Conservation (phyloP, 768 basidiomycete species). For the Chalciporus piperatus region DNA sequence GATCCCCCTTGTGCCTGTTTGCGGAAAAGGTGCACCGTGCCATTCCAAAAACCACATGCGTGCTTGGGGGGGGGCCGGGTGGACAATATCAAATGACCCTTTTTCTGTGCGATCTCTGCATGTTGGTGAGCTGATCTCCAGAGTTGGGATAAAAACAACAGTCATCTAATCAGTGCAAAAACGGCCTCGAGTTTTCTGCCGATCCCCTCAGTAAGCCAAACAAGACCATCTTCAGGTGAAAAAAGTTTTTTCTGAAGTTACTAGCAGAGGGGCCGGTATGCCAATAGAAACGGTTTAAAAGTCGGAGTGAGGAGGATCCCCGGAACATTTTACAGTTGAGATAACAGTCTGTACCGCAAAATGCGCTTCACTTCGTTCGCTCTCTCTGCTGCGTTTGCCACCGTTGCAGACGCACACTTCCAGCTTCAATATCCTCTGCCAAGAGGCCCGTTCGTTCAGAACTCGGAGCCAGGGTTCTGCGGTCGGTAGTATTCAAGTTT, state of each 20-base stretch:
- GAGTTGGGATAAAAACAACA: too few species aligned
- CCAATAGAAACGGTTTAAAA: slow-evolving; percentile 8
- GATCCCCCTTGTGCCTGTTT: too few species aligned
- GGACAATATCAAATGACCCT: too few species aligned
- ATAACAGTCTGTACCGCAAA: background rate
- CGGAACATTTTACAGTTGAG: background rate
- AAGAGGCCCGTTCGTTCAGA: slow-evolving; percentile 64
- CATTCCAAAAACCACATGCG: too few species aligned
- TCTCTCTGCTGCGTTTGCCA: slow-evolving; percentile 37
- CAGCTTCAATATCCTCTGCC: slow-evolving; percentile 73
- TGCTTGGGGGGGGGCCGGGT: too few species aligned
- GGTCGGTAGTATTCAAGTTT: slow-evolving; percentile 40
- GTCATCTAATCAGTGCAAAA: too few species aligned
- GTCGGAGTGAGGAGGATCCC: background rate
- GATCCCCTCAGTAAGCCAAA: slow-evolving; percentile 13
- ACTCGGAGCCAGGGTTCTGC: slow-evolving; percentile 61
- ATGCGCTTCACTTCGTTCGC: slow-evolving; percentile 38
- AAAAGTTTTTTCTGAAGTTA: slow-evolving; percentile 9
- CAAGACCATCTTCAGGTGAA: slow-evolving; percentile 20
- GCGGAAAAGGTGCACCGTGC: too few species aligned
- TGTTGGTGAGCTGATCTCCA: too few species aligned
- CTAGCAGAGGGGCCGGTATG: too few species aligned
- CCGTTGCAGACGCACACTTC: slow-evolving; percentile 68
- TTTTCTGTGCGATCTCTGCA: too few species aligned
- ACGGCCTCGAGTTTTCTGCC: too few species aligned